Evolutionary conservation across 768 basidiomycete species (phyloP).

Genomic region (Heimioporus sp.): DNA sequence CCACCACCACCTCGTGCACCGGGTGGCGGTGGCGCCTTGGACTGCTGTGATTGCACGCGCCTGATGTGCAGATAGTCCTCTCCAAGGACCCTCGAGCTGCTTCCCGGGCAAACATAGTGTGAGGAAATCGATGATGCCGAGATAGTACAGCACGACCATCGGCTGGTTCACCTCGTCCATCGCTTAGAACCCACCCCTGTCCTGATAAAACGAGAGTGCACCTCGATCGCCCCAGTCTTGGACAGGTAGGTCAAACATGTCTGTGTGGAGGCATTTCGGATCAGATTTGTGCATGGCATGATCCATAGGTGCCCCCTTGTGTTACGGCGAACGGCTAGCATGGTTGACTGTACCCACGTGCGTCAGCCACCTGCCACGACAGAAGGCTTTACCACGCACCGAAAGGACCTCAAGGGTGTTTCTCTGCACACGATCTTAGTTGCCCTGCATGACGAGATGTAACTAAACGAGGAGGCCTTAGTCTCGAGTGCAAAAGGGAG

Average conservation of each 20-base stretch:
- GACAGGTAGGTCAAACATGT: slow-evolving; percentile 56
- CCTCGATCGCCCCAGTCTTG: slow-evolving; percentile 54
- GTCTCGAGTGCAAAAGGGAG: slow-evolving; percentile 83
- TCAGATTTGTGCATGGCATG: slow-evolving; percentile 82
- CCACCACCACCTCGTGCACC: no score
- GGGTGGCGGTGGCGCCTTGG: no score
- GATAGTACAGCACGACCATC: slow-evolving; percentile 82
- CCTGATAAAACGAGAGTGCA: slow-evolving; percentile 92
- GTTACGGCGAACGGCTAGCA: slow-evolving; percentile 58
- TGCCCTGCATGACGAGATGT: slow-evolving; percentile 88
- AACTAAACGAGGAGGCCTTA: slow-evolving; percentile 93
- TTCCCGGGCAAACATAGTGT: slow-evolving; percentile 84
- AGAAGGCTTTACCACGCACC: slow-evolving; percentile 42
- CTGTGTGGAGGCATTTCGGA: no score
- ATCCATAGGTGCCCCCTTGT: slow-evolving; percentile 66
- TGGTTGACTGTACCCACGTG: slow-evolving; percentile 54
- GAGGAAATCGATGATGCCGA: slow-evolving; percentile 95
- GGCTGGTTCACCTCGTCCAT: slow-evolving; percentile 81
- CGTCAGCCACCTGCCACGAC: neutral
- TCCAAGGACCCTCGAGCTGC: slow-evolving; percentile 90
- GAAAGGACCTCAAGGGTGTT: slow-evolving; percentile 93
- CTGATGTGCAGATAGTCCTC: slow-evolving; percentile 81
- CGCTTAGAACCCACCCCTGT: slow-evolving; percentile 90
- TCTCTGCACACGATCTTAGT: slow-evolving; percentile 85
- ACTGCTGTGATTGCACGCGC: slow-evolving; percentile 46